Evolutionary conservation across 1,284 basidiomycete species (phyloP), one percentile per base, ranked within the genome.

Genomic region (Malassezia equina): DNA sequence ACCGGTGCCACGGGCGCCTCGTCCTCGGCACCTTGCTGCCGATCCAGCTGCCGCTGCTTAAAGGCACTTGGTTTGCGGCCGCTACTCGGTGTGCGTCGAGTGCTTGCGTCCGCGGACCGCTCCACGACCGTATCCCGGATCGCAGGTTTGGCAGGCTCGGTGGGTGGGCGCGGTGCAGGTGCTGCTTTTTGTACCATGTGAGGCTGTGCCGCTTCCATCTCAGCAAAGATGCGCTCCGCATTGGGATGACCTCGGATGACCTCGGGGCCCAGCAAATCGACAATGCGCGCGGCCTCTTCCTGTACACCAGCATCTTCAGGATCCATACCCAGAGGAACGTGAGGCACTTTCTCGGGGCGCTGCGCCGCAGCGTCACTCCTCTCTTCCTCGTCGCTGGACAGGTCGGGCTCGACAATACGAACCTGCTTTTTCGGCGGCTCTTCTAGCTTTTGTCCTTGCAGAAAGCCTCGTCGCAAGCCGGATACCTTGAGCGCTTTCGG

Each of bases 221-320:
- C 52, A 5, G 48, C 46, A 15, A 60, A 40, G 15, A 59, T 53
- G 7, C 50, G 58, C n/a, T 59, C 52, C 0, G 65, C 68, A 41
- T 51, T 60, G 8, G 67, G 67, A 42, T 69, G 67, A 2, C 69
- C 69, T 27, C 60, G 55, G 31, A 72, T 67, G 15, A 70, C 58
- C 33, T 63, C 60, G 0, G 66, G 61, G 1, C 70, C 70, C 21
- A 73, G 58, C 24, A 73, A 48, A 21, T 66, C 53, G 17, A 73
- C 60, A 21, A 73, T 69, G 3, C 61, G 53, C n/a, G 62, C 62
- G 0, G 70, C 70, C 41, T 73, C 70, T 39, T 71, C 64, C 29
- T 68, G 65, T 2, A 68, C 65, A 13, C 68, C 66, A 0, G 62
- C 58, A 31, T 66, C 66, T 50, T 69, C 67, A 7, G 52, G 54